Conservation (phyloP, 768 basidiomycete species). For the Phlebiopsis gigantea region DNA sequence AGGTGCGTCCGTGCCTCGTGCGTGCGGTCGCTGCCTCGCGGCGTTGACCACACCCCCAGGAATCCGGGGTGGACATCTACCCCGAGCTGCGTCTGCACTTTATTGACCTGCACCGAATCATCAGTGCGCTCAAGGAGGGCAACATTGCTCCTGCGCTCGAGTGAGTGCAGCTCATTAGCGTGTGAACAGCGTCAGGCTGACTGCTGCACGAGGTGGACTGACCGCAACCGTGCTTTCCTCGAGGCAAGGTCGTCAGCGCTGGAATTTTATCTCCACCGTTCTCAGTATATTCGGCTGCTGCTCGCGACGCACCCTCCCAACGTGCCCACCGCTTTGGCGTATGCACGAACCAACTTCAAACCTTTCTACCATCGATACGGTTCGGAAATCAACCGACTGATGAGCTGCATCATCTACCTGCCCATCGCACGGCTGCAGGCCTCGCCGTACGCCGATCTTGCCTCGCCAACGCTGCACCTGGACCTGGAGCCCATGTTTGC, state of each 20-base stretch:
- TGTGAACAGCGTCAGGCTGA: neutral
- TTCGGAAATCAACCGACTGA: constrained; percentile 62
- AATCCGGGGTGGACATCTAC: constrained; percentile 57
- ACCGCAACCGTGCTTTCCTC: constrained; percentile 60
- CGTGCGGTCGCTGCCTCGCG: neutral
- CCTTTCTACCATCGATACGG: constrained; percentile 60
- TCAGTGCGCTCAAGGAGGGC: constrained; percentile 57
- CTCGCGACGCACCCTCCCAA: constrained; percentile 56
- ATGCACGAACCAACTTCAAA: constrained; percentile 63
- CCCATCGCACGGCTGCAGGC: constrained; percentile 58
- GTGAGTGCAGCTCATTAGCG: constrained; percentile 37
- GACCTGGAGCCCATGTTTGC: constrained; percentile 82
- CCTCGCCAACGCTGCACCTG: constrained; percentile 63
- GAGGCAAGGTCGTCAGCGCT: constrained; percentile 69
- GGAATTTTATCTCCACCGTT: constrained; percentile 87
- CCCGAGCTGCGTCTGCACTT: constrained; percentile 51
- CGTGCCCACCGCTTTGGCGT: constrained; percentile 57
- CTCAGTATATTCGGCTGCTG: constrained; percentile 80
- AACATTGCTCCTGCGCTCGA: constrained; percentile 74
- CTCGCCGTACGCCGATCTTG: constrained; percentile 75
- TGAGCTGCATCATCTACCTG: constrained; percentile 65
- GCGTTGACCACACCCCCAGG: constrained; percentile 36
- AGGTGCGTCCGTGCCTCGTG: constrained; percentile 38
- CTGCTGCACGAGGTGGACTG: constrained; percentile 64
- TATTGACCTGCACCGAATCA: constrained; percentile 64